These are phyloP conservation scores for Chlamydomonas asymmetrica DNA, from an alignment of 139 green algal species.

Conservation along the genomic window DNA sequence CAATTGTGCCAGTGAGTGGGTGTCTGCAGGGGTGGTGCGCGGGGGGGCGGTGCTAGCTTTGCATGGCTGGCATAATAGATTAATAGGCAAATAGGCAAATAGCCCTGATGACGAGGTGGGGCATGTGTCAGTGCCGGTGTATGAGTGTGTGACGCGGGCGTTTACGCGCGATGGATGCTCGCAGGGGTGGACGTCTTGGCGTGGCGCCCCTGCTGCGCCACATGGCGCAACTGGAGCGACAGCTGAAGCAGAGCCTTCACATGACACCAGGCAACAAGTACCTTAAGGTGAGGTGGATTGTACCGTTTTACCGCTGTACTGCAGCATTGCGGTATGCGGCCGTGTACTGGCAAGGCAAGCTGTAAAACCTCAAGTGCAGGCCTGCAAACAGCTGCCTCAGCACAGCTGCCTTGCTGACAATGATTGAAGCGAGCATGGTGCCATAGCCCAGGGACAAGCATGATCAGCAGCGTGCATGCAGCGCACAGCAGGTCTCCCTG, in stretches of 20 bases:
- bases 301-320: too few species aligned
- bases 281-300: too few species aligned
- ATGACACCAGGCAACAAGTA: too few species aligned
- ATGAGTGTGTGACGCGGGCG: not conserved
- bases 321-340: too few species aligned
- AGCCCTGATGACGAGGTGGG: not conserved
- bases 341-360: too few species aligned
- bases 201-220: not conserved
- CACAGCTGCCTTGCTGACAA: conserved; percentile 9
- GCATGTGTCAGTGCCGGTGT: not conserved
- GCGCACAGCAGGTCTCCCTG: not conserved
- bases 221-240: conserved; percentile 10
- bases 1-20: too few species aligned
- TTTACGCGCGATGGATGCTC: not conserved
- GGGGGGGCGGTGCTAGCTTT: not conserved
- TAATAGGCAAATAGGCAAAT: not conserved
- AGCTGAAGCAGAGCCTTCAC: too few species aligned
- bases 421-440: not conserved
- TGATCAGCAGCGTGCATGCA: not conserved
- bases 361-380: too few species aligned
- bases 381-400: too few species aligned
- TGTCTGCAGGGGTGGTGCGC: too few species aligned
- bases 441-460: not conserved
- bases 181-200: not conserved
- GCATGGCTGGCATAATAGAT: not conserved